These are phyloP conservation scores for Fusarium compactum DNA, from an alignment of 2,329 filamentous ascomycete species.

Conservation along the genomic window DNA sequence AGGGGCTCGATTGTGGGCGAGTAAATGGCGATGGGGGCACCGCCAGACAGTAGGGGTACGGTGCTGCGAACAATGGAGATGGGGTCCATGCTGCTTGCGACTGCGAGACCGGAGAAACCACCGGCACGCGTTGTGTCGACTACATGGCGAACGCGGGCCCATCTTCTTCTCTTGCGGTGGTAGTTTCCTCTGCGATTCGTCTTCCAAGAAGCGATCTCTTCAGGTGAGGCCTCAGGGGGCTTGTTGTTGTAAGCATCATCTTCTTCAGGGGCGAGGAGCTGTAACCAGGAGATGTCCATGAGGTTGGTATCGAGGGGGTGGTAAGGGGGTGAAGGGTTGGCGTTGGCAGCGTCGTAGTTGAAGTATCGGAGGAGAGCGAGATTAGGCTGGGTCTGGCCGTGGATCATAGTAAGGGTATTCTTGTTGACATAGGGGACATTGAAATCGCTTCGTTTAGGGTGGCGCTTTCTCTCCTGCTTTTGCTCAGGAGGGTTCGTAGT, in stretches of 20 bases:
- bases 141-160: conserved; percentile 77
- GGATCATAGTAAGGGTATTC: conserved; percentile 85
- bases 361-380: conserved; percentile 91
- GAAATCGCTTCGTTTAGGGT: conserved; percentile 60
- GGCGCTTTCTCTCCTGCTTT: conserved; percentile 44
- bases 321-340: conserved; percentile 66
- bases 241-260: conserved; percentile 80
- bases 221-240: conserved; percentile 69
- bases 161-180: conserved; percentile 88
- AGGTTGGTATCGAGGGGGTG: conserved; percentile 88
- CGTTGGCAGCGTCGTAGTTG: conserved; percentile 79
- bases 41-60: conserved; percentile 84
- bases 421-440: conserved; percentile 74
- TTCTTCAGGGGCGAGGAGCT: conserved; percentile 80
- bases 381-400: conserved; percentile 87
- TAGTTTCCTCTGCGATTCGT: conserved; percentile 85
- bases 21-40: conserved; percentile 88
- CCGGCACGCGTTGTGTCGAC: conserved; percentile 81
- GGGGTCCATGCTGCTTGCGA: conserved; percentile 86
- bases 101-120: conserved; percentile 84
- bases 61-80: conserved; percentile 78
- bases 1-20: conserved; percentile 84
- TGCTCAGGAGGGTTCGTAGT: conserved; percentile 16
- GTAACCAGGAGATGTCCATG: conserved; percentile 89
- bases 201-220: conserved; percentile 78